phyloP scores from a whole-genome alignment of 169 alveolate genomes.

The Eimeria sp. region DNA sequence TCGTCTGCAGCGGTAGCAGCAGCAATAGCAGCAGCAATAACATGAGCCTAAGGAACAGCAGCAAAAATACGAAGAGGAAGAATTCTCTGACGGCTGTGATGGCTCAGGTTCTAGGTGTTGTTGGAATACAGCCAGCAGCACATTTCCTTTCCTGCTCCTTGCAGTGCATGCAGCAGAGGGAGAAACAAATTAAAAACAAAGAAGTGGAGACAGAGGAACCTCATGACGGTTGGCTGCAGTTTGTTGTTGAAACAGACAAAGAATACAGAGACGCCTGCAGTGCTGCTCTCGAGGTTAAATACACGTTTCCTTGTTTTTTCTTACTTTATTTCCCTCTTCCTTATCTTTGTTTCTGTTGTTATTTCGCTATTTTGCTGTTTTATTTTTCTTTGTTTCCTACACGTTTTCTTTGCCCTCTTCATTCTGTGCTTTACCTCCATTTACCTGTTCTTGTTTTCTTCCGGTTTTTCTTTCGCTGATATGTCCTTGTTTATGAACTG shows the following conservation, averaged over 20 bases:
- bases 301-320: too few relatives aligned
- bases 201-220: constrained; percentile 4
- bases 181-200: too few relatives aligned
- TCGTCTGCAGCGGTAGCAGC: constrained; percentile 6
- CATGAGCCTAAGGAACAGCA: background rate
- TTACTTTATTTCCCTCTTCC: background rate
- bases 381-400: too few relatives aligned
- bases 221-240: constrained; percentile 24
- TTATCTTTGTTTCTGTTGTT: too few relatives aligned
- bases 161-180: constrained; percentile 8
- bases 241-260: constrained; percentile 6
- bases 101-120: background rate
- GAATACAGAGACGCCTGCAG: background rate
- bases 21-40: background rate
- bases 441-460: too few relatives aligned
- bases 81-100: background rate
- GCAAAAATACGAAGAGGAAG: background rate
- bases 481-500: too few relatives aligned
- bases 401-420: too few relatives aligned
- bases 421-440: too few relatives aligned
- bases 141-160: background rate
- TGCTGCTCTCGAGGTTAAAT: constrained; percentile 6
- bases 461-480: too few relatives aligned
- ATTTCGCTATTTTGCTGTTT: too few relatives aligned
- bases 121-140: background rate